Evolutionary conservation across 306 rosid species (phyloP).

Genomic region (Crotalaria pallida): DNA sequence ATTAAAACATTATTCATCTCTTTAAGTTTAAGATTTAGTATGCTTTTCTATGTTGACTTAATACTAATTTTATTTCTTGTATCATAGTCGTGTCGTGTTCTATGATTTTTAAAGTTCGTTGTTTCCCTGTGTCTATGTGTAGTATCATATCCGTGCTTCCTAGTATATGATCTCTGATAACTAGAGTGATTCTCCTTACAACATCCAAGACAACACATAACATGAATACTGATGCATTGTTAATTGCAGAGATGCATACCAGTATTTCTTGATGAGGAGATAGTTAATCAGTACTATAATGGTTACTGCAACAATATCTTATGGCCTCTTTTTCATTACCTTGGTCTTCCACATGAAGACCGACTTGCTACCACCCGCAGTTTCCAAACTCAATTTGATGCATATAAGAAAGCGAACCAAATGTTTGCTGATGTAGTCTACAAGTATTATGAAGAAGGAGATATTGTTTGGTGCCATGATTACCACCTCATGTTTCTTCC

Average conservation of each 20-base stretch:
- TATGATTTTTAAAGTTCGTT: no score
- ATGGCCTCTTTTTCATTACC: slow-evolving; percentile 97
- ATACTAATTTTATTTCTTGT: no score
- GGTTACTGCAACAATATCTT: slow-evolving; percentile 97
- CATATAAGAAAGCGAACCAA: slow-evolving; percentile 88
- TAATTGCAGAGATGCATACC: slow-evolving; percentile 86
- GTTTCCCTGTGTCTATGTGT: no score
- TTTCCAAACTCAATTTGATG: slow-evolving; percentile 93
- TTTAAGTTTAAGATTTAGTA: no score
- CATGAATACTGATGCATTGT: slow-evolving; percentile 1
- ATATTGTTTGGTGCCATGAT: slow-evolving; percentile 95
- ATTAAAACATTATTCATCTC: no score
- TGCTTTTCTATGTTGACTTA: no score
- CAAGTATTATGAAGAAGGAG: slow-evolving; percentile 82
- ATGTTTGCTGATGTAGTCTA: slow-evolving; percentile 94
- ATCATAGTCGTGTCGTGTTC: no score
- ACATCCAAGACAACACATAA: neutral
- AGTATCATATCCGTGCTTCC: no score
- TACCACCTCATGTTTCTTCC: slow-evolving; percentile 98
- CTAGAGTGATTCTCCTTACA: neutral
- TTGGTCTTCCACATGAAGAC: slow-evolving; percentile 94
- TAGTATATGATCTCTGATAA: neutral
- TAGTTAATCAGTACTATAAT: slow-evolving; percentile 90
- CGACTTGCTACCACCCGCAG: slow-evolving; percentile 91
- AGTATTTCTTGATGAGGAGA: slow-evolving; percentile 86